Percentiles rank a stretch among this genome's conserved stretches.
Evolutionary conservation across 164 flowering plant species (phyloP).

Genomic region (Tinospora cordifolia): DNA sequence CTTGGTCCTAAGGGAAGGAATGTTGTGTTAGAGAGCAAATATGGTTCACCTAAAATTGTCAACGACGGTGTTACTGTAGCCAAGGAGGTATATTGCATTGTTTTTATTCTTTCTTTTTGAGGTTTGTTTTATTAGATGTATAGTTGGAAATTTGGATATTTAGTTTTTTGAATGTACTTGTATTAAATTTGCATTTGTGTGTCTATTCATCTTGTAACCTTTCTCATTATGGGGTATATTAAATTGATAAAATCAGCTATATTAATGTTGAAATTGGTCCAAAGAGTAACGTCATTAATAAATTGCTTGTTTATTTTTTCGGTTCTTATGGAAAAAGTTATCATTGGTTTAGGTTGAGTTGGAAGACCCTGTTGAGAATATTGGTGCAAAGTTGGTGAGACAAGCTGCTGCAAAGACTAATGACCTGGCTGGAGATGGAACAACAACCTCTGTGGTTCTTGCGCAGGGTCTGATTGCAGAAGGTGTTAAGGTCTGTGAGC

Average conservation of each 20-base stretch:
- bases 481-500: constrained; percentile 80
- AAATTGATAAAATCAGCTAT: too few species aligned
- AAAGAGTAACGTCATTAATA: not conserved
- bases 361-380: constrained; percentile 97
- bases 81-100: constrained; percentile 39
- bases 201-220: not conserved
- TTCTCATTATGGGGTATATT: not conserved
- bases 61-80: constrained; percentile 99
- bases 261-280: too few species aligned
- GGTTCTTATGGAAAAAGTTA: not conserved
- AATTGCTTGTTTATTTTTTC: not conserved
- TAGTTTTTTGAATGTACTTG: not conserved
- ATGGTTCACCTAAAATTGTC: constrained; percentile 94
- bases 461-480: constrained; percentile 96
- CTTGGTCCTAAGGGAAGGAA: constrained; percentile 98
- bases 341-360: constrained; percentile 59
- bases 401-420: constrained; percentile 99
- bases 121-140: not conserved
- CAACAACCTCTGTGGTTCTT: constrained; percentile 98
- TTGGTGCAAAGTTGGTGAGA: constrained; percentile 92
- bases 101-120: not conserved
- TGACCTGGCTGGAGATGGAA: constrained; percentile 99
- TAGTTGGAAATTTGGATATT: not conserved
- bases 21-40: constrained; percentile 96
- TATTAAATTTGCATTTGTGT: not conserved